A percentile compares a stretch with the other conserved stretches of the same genome.
Conservation (phyloP, 2,329 filamentous ascomycete species). For the Grosmannia penicillata region DNA sequence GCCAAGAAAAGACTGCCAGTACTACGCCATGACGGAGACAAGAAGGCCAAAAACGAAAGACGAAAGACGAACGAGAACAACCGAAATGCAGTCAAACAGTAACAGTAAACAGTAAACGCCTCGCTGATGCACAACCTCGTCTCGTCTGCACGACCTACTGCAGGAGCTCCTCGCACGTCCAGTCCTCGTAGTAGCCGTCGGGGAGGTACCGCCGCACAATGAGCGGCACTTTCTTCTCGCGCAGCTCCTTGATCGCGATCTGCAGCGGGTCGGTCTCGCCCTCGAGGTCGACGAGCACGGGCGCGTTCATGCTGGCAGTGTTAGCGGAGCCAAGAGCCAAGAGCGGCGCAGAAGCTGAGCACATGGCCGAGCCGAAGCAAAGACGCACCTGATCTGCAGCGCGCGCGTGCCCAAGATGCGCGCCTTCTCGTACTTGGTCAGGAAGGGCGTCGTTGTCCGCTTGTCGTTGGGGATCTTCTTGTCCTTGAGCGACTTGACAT, state of each 20-base stretch:
- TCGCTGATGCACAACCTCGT: constrained; percentile 11
- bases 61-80: background rate
- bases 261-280: constrained; percentile 95
- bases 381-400: constrained; percentile 79
- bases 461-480: constrained; percentile 87
- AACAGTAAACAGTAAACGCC: constrained; percentile 8
- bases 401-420: constrained; percentile 87
- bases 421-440: constrained; percentile 98
- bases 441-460: constrained; percentile 87
- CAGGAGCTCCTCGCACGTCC: constrained; percentile 93
- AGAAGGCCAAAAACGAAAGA: background rate
- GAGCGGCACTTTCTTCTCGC: constrained; percentile 96
- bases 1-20: too few relatives aligned
- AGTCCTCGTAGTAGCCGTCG: constrained; percentile 97
- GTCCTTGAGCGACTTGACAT: constrained; percentile 45
- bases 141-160: constrained; percentile 22
- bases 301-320: constrained; percentile 89
- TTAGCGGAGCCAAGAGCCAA: too few relatives aligned
- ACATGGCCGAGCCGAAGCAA: background rate
- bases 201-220: constrained; percentile 92
- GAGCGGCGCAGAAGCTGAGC: background rate
- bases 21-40: too few relatives aligned
- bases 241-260: constrained; percentile 93
- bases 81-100: background rate
- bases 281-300: constrained; percentile 89